Conservation (phyloP, 176 grass and related monocot species). For the Oryza officinalis region DNA sequence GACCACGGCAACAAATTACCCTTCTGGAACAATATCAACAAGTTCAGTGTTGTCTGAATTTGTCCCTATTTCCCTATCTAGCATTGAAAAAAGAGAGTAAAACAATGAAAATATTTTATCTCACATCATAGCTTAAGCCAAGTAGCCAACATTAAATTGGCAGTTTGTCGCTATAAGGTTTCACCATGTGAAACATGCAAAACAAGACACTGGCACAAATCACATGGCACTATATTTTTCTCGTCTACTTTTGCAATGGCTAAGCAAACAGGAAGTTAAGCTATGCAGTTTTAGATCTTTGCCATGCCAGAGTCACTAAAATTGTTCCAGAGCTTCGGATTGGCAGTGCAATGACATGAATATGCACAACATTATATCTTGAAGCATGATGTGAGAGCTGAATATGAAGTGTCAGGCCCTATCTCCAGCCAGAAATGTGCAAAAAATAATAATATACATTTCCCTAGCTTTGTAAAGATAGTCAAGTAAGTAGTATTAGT, state of each 20-base stretch:
- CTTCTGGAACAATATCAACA: background rate
- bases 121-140: background rate
- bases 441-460: background rate
- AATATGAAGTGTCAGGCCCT: background rate
- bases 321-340: background rate
- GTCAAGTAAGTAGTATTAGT: background rate
- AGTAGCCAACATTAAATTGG: background rate
- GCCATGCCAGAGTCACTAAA: background rate
- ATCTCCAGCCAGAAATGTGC: background rate
- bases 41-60: background rate
- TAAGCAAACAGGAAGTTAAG: background rate
- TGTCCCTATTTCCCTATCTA: background rate
- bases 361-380: background rate
- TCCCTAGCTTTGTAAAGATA: background rate
- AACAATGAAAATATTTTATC: background rate
- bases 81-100: background rate
- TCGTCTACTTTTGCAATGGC: background rate
- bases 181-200: background rate
- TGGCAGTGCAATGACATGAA: slow-evolving; percentile 3
- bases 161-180: background rate
- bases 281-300: background rate
- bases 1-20: background rate
- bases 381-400: background rate
- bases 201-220: background rate
- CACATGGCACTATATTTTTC: background rate